Conservation (phyloP, 2,329 filamentous ascomycete genomes). For the Talaromyces rugulosus region DNA sequence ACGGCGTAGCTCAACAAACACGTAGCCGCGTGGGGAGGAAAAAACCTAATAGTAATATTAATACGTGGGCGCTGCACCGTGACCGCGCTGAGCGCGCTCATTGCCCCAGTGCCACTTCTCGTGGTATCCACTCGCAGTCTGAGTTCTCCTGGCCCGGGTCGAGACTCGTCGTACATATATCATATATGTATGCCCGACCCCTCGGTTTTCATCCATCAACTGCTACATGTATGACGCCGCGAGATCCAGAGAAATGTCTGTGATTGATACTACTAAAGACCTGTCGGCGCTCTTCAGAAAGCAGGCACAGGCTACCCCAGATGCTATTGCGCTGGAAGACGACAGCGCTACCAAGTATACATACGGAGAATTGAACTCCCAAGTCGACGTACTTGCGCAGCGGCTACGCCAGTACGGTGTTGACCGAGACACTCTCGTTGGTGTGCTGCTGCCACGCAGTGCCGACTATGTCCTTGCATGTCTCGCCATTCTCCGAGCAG, state of each 20-base stretch:
- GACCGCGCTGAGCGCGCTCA: not conserved
- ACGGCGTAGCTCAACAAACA: not conserved
- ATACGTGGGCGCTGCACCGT: not conserved
- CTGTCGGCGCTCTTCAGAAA: slow-evolving; percentile 66
- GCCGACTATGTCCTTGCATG: slow-evolving; percentile 77
- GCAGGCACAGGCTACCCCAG: slow-evolving; percentile 65
- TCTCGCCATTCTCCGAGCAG: slow-evolving; percentile 71
- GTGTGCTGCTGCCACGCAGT: slow-evolving; percentile 69
- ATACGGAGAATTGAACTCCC: slow-evolving; percentile 66
- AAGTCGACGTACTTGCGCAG: slow-evolving; percentile 61
- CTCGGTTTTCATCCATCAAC: not conserved
- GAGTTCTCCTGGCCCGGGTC: not conserved
- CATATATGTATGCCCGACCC: not conserved
- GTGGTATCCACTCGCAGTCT: not conserved
- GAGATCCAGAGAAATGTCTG: slow-evolving; percentile 47
- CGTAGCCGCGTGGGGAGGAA: not conserved
- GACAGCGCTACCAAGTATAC: slow-evolving; percentile 54
- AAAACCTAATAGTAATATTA: not conserved
- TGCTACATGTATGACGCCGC: not conserved
- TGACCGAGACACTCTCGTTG: slow-evolving; percentile 68
- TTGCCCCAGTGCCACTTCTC: not conserved
- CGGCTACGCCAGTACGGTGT: slow-evolving; percentile 65
- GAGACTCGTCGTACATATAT: not conserved
- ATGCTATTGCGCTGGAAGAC: slow-evolving; percentile 69
- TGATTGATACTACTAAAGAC: slow-evolving; percentile 69